Evolutionary conservation across 345 rosid species (phyloP).

Genomic region (Cardamine occulta): DNA sequence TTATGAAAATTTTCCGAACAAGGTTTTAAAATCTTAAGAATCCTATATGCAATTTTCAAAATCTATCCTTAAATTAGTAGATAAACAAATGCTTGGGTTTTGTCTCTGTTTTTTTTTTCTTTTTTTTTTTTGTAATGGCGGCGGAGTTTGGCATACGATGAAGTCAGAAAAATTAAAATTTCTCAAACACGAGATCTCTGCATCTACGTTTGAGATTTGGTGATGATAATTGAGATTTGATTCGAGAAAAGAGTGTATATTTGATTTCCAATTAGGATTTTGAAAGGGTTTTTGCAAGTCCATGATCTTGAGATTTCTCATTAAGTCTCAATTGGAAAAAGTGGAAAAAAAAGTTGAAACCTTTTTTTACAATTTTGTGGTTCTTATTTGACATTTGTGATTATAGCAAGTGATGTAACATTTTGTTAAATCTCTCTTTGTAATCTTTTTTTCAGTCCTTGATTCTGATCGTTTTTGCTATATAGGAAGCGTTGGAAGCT

Average conservation of each 20-base stretch:
- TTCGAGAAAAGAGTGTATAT: not conserved
- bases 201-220: conserved; percentile 11
- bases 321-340: conserved; percentile 2
- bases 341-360: not conserved
- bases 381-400: conserved; percentile 10
- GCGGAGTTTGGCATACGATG: conserved; percentile 32
- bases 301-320: conserved; percentile 3
- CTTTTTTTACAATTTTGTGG: conserved; percentile 3
- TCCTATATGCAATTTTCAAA: not conserved
- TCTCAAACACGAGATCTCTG: conserved; percentile 27
- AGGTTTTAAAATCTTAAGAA: not conserved
- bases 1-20: conserved; percentile 12
- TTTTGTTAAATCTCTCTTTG: conserved; percentile 1
- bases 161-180: not conserved
- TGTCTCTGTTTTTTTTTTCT: conserved; percentile 24
- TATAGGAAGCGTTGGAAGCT: conserved; percentile 86
- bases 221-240: conserved; percentile 8
- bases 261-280: conserved; percentile 9
- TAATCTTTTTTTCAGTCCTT: not conserved
- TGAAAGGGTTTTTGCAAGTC: not conserved
- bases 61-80: not conserved
- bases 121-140: conserved; percentile 34
- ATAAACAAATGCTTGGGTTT: conserved; percentile 4
- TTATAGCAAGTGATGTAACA: conserved; percentile 11
- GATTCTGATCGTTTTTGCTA: not conserved